phyloP scores from a whole-genome alignment of 768 basidiomycete species.

The Mycena haematopus region DNA sequence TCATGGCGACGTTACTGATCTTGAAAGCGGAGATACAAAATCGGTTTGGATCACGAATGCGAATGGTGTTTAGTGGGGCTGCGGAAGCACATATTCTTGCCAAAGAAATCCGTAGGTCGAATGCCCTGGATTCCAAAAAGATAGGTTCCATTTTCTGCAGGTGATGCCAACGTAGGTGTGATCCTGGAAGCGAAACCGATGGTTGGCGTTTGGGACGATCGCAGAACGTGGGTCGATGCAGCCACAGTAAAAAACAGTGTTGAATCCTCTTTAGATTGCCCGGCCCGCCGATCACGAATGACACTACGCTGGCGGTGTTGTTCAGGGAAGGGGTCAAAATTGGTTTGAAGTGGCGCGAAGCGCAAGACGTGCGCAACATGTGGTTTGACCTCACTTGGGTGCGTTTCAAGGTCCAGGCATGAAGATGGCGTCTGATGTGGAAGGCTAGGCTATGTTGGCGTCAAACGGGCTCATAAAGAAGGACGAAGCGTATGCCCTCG shows the following conservation, averaged over 20 bases:
- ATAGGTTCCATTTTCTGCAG: no score
- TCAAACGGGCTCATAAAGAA: slow-evolving; percentile 44
- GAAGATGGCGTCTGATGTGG: background rate
- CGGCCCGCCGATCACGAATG: slow-evolving; percentile 75
- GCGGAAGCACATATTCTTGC: slow-evolving; percentile 71
- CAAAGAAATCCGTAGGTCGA: slow-evolving; percentile 62
- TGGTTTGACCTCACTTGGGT: slow-evolving; percentile 74
- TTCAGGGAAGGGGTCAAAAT: slow-evolving; percentile 79
- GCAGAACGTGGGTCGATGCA: slow-evolving; percentile 58
- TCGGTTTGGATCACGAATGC: slow-evolving; percentile 39
- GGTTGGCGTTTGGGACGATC: slow-evolving; percentile 70
- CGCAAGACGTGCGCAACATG: slow-evolving; percentile 71
- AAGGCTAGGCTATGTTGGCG: slow-evolving; percentile 41
- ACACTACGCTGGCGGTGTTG: slow-evolving; percentile 67
- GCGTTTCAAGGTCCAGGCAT: background rate
- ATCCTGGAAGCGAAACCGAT: slow-evolving; percentile 70
- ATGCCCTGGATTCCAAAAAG: no score
- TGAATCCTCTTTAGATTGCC: slow-evolving; percentile 63
- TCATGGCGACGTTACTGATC: slow-evolving; percentile 70
- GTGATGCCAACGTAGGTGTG: slow-evolving; percentile 77
- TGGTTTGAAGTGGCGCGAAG: slow-evolving; percentile 66
- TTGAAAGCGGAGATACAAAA: slow-evolving; percentile 64
- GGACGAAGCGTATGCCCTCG: background rate
- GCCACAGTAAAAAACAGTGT: slow-evolving; percentile 15
- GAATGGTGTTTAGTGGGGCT: slow-evolving; percentile 62